Evolutionary conservation across 768 basidiomycete genomes (phyloP).

Genomic region (Rhodotorula kratochvilovae): DNA sequence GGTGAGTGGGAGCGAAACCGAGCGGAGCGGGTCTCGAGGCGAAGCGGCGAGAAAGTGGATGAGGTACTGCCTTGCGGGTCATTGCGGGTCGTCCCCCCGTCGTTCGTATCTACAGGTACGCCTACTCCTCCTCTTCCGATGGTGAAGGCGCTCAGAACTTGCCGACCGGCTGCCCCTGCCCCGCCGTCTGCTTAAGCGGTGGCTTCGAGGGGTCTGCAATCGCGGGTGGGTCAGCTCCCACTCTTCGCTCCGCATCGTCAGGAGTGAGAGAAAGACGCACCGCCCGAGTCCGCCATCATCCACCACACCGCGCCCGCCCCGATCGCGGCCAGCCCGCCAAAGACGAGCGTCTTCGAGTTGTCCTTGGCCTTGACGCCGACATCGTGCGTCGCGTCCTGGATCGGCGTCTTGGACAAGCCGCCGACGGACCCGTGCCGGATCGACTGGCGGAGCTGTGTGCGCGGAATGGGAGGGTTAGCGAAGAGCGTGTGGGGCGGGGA

Average conservation of each 20-base stretch:
- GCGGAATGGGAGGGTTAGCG: too few relatives aligned
- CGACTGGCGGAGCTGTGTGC: not conserved
- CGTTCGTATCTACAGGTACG: not conserved
- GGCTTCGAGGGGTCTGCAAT: not conserved
- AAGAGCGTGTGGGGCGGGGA: not conserved
- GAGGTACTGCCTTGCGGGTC: too few relatives aligned
- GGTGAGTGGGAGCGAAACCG: too few relatives aligned
- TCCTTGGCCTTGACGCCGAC: not conserved
- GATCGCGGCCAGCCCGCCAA: not conserved
- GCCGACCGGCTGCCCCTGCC: not conserved
- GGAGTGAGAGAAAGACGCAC: not conserved
- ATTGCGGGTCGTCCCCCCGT: too few relatives aligned
- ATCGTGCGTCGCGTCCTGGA: not conserved
- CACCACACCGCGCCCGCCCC: not conserved
- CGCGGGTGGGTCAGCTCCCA: not conserved
- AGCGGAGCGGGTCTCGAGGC: too few relatives aligned
- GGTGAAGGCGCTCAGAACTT: not conserved
- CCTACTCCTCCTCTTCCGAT: not conserved
- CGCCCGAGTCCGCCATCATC: not conserved
- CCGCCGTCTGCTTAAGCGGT: not conserved
- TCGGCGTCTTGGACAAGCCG: not conserved
- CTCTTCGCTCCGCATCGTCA: too few relatives aligned
- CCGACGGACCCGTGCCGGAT: not conserved
- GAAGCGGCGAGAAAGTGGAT: too few relatives aligned
- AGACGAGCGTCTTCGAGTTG: not conserved